Evolutionary conservation across 768 basidiomycete genomes (phyloP), one percentile per base, ranked within the genome.

Genomic region (Termitomyces sp.): DNA sequence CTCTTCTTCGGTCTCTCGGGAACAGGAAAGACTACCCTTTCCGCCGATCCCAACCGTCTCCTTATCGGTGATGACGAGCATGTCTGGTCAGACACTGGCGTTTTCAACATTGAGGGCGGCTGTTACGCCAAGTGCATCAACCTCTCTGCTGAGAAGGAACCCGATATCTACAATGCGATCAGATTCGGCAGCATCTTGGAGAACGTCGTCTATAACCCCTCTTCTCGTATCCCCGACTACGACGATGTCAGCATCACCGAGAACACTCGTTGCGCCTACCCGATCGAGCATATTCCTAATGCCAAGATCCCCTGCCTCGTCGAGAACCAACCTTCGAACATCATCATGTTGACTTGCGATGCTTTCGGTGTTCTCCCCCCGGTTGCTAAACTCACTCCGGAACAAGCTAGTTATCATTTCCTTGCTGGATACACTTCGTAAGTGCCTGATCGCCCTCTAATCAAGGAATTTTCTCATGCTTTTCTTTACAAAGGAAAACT

Each of bases 61-160:
- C 84, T 99, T 58, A 98, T 98, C 62, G 97, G 97, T 63, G 97
- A 99, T 69, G 97, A 99, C 70, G 97, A 98, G 74, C 97, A 99
- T 69, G 97, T 99, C 66, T 99, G 97, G 97, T 93, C 93, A 15
- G 97, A 99, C 73, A 87, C 80, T 17, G 97, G 97, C 66, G 96
- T 99, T 58, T 99, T 99, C 85, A 98, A 98, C 81, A 99, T 99
- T 66, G 97, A 99, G 68, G 97, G 97, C 60, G 97, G 97, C 48
- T 99, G 97, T 74, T 99, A 98, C 69, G 97, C 97, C 72, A 98
- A 99, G 76, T 88, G 85, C 71, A 89, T 98, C 77, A 97, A 97
- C 78, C 85, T 99, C 57, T 93, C 93, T 41, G 84, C 85, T 22
- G 92, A 97, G 74, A 98, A 98, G 79, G 97, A 99, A 68, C 97